A percentile compares a stretch with the other conserved stretches of the same genome.
Conservation (phyloP, 1,284 basidiomycete species). For the Rhodofomes roseus region DNA sequence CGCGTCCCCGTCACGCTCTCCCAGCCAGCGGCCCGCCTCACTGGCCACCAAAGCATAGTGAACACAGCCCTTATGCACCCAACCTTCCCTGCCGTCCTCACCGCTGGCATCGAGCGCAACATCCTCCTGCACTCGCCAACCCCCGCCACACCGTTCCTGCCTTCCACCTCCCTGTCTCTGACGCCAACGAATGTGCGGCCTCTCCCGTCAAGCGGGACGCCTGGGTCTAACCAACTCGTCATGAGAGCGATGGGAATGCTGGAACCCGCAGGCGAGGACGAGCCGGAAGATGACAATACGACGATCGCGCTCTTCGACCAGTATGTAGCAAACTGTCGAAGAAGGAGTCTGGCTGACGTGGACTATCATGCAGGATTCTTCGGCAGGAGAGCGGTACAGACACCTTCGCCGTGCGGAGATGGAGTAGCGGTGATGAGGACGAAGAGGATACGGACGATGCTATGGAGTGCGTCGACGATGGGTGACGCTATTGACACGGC, state of each 20-base stretch:
- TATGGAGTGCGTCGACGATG: background rate
- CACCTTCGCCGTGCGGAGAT: conserved; percentile 42
- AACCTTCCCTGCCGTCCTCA: conserved; percentile 57
- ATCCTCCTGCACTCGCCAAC: conserved; percentile 68
- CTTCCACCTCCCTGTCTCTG: conserved; percentile 29
- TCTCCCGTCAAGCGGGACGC: conserved; percentile 30
- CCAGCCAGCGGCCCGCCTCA: conserved; percentile 51
- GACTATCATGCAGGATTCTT: conserved; percentile 21
- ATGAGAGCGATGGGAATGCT: conserved; percentile 30
- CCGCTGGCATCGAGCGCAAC: conserved; percentile 67
- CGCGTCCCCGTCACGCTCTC: conserved; percentile 54
- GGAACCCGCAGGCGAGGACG: conserved; percentile 29
- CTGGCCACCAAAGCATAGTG: conserved; percentile 71
- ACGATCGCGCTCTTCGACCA: conserved; percentile 39
- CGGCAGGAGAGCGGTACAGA: conserved; percentile 46
- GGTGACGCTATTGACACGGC: background rate
- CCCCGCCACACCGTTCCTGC: conserved; percentile 43
- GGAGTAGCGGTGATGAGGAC: conserved; percentile 9
- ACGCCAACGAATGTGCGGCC: conserved; percentile 47
- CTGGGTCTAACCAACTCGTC: conserved; percentile 29
- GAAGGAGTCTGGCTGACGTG: background rate
- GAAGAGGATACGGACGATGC: conserved; percentile 3
- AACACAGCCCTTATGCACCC: conserved; percentile 74
- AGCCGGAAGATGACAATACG: conserved; percentile 36
- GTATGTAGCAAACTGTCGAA: conserved; percentile 20